A percentile compares a stretch with the other conserved stretches of the same genome.
phyloP scores from a whole-genome alignment of 2,329 filamentous ascomycete species.

The Talaromyces islandicus region DNA sequence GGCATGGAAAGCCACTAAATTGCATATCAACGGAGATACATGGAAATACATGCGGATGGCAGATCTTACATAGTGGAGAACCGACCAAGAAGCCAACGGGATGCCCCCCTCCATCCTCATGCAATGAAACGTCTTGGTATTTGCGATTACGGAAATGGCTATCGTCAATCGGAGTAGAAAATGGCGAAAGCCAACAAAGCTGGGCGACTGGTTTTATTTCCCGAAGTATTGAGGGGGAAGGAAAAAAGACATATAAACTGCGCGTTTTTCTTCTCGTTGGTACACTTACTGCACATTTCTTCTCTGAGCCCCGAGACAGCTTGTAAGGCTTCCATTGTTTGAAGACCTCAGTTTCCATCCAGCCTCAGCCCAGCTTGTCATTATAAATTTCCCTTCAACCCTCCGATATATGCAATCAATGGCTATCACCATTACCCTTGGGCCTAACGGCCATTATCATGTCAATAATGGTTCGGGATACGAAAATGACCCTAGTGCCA shows the following conservation, averaged over 20 bases:
- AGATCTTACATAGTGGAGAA: not conserved
- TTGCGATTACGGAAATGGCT: not conserved
- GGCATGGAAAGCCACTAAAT: not conserved
- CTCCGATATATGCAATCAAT: not conserved
- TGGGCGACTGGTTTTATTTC: not conserved
- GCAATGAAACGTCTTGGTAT: not conserved
- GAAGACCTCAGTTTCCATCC: not conserved
- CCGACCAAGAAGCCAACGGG: not conserved
- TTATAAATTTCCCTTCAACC: not conserved
- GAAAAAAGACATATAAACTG: not conserved
- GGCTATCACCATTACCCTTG: conserved; percentile 7
- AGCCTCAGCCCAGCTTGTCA: not conserved
- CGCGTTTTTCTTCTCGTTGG: not conserved
- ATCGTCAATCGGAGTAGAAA: not conserved
- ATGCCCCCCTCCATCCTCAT: not conserved
- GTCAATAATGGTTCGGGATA: not conserved
- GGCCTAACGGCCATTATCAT: conserved; percentile 6
- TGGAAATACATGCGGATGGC: not conserved
- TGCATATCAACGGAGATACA: not conserved
- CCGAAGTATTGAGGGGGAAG: not conserved
- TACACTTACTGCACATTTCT: not conserved
- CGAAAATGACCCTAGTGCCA: not conserved
- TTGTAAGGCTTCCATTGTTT: not conserved
- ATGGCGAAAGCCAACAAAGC: not conserved
- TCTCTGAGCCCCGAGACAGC: not conserved